Evolutionary conservation across 2,329 filamentous ascomycete species (phyloP), one percentile per base, ranked within the genome.

Genomic region (Sphaerulina vaccinii): DNA sequence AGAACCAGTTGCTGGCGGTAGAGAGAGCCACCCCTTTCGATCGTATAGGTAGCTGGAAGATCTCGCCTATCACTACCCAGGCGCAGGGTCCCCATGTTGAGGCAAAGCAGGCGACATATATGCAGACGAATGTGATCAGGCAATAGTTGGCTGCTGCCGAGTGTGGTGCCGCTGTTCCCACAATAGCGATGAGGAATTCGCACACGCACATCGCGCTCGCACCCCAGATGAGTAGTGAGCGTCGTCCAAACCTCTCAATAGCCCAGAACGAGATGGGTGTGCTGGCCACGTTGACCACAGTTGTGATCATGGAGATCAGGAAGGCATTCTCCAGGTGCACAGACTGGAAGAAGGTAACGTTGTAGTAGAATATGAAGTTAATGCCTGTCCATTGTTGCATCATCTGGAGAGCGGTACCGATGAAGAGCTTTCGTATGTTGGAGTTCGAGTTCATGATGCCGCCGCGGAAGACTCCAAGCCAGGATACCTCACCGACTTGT

Each of bases 51-150:
- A 95, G 82, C 51, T 89, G 88, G 81, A 87, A 95, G 71, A 93
- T 87, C 76, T 96, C 90, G 68, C 90, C 90, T 65, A 93, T 90
- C 15, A 68, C 61, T 7, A 69, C 66, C 81, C 79, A 83, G 24
- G 23, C 22, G 18, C 6, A 15, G 10, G 10, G 41, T 54, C 22
- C 51, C 89, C 89, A 95, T 56, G 89, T 95, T 49, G 81, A 84
- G 42, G 90, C 90, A 70, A 95, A 96, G 79, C 86, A 92, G 79
- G 88, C 90, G 77, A 96, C 90, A 80, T 91, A 93, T 73, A 95
- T 83, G 74, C 86, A 88, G 66, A 93, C 92, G 74, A 95, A 93
- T 54, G 87, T 82, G 59, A 95, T 90, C 76, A 91, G 65, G 50
- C 61, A 59, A 49, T 68, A 68, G 49, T 68, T 67, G 10, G 85